Evolutionary conservation across 2,329 filamentous ascomycete genomes (phyloP).

Genomic region (Trichoderma afroharzianum): DNA sequence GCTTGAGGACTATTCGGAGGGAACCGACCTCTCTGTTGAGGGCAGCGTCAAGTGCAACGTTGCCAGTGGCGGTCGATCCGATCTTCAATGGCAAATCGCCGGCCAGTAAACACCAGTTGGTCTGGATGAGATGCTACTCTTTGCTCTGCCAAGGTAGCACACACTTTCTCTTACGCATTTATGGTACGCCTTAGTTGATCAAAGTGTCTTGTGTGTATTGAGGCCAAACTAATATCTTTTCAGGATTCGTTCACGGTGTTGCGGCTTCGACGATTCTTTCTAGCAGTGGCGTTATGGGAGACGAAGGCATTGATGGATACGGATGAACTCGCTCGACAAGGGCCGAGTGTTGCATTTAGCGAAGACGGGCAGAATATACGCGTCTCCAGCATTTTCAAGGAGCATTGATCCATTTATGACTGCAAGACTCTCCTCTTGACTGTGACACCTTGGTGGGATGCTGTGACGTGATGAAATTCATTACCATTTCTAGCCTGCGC

Average conservation of each 20-base stretch:
- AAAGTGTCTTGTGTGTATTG: neutral
- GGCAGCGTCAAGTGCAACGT: constrained; percentile 23
- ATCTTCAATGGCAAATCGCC: constrained; percentile 25
- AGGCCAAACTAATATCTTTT: neutral
- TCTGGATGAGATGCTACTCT: neutral
- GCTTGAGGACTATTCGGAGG: constrained; percentile 22
- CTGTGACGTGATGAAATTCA: neutral
- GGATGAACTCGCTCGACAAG: neutral
- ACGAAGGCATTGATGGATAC: neutral
- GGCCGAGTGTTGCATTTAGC: neutral
- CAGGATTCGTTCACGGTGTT: neutral
- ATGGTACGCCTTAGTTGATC: neutral
- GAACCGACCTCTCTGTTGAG: constrained; percentile 22
- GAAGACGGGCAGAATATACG: neutral
- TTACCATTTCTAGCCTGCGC: neutral
- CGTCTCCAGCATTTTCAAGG: neutral
- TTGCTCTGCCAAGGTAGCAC: neutral
- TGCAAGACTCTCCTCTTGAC: neutral
- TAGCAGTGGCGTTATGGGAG: neutral
- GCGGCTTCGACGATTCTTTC: neutral
- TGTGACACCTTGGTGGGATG: neutral
- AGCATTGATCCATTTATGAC: neutral
- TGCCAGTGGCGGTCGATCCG: constrained; percentile 19
- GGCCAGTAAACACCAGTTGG: neutral
- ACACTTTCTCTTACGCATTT: neutral